phyloP scores from a whole-genome alignment of 306 rosid genomes.

The Ochetophila trinervis region DNA sequence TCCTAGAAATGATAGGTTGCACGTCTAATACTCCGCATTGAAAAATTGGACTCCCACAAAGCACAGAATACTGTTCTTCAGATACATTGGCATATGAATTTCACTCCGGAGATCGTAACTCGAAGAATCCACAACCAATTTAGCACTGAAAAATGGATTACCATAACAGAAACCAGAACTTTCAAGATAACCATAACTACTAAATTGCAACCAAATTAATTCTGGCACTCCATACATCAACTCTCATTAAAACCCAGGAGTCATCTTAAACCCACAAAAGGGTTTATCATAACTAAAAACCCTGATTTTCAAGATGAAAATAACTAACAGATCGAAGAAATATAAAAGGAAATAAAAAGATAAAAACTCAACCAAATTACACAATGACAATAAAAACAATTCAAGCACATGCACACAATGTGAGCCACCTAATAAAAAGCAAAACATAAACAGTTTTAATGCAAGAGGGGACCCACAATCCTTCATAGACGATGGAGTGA shows the following conservation, averaged over 20 bases:
- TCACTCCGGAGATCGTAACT: background rate
- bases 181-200: background rate
- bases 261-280: conserved; percentile 14
- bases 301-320: background rate
- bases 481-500: conserved; percentile 39
- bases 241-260: background rate
- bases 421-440: conserved; percentile 17
- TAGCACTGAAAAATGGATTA: background rate
- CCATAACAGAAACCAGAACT: conserved; percentile 1
- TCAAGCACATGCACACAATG: conserved; percentile 30
- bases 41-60: background rate
- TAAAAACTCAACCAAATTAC: background rate
- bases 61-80: background rate
- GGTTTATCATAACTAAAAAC: conserved; percentile 8
- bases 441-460: conserved; percentile 5
- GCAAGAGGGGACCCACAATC: conserved; percentile 39
- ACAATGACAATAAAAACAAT: background rate
- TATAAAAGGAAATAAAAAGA: background rate
- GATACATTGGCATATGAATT: background rate
- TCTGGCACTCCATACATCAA: background rate
- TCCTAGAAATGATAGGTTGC: background rate
- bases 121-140: background rate
- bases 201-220: background rate
- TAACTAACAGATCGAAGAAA: background rate
- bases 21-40: background rate